Base-by-base conservation (phyloP, 352 stramenopile species). In the Pythium rhizo-oryzae region DNA sequence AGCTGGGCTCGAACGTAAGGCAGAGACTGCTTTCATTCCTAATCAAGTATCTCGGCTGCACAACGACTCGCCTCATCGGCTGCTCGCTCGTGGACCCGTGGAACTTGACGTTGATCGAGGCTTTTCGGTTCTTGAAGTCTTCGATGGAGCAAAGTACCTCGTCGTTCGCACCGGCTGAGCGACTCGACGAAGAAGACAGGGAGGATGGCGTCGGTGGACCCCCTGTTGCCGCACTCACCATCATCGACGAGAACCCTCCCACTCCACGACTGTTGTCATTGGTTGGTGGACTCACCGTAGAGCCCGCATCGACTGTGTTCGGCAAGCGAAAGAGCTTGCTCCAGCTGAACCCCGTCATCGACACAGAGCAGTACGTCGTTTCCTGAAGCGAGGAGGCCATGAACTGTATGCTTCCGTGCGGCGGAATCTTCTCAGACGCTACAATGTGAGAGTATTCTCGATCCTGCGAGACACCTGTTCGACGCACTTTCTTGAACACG, bases 391-490 rank as follows among this genome's bases (percentile, higher is more conserved):
- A 90, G 21, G 83, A 89, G 15, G 82, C 75, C 4, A 91, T 61
- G 21, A 91, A 88, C 60, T 94, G 82, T 18, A 83, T 69, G 19
- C 70, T 82, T 11, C 70, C 66, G 39, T 75, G 76, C 0, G 83
- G 71, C 15, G 74, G 67, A 46, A 94, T 82, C 35, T 83, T 80
- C 33, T 90, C 80, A 0, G 83, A 91, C 1, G 81, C 80, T 46
- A 96, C 76, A 23, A 96, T 68, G 43, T 96, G 87, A 5, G 83
- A 87, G 33, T 91, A 88, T 59, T 93, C 83, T 54, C 83, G 80
- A 44, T 93, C 83, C 44, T 82, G 74, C 18, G 68, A 59, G 18
- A 78, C 79, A 16, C 79, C 77, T 6, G 80, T 70, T 24, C 83
- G 80, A 8, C 73, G 76, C 16, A 92, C 79, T 50, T 91, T 92